Base-by-base conservation (phyloP, 140 eudicot genomes). In the Flaveria floridana region DNA sequence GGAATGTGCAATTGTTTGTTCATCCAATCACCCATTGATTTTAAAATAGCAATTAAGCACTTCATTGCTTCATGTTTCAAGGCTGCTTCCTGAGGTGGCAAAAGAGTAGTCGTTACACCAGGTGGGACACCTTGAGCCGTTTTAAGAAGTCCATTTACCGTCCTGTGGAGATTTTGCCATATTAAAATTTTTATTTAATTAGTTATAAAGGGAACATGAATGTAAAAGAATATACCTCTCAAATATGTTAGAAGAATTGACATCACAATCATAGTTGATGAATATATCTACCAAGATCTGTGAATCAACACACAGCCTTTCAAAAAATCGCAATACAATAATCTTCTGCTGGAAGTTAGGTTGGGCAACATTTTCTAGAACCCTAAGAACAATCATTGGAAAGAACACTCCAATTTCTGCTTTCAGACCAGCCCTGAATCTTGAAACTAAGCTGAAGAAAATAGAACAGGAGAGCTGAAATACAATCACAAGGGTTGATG, bases 381-480 rank as follows among this genome's bases (percentile, higher is more conserved):
- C 99, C 79, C 99, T 86, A n/a, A 93, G 97, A 70, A 93, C 97
- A 44, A 93, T 93, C 99, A 93, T 93, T 18, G 99, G 99, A 71
- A 90, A 93, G 82, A 93, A 93, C 13, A 93, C 99, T 71, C 99
- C 99, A 80, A 93, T 93, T 83, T 93, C 99, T 82, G 99, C 97
- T 84, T 93, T 93, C 78, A 93, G 66, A 53, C 99, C 99, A 73
- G 99, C 99, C 84, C 99, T 91, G 80, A 95, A 95, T 82, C 99
- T 85, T 75, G 99, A 87, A 28, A 95, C 97, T 86, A 95, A 87
- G 75, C 99, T 95, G 72, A 95, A 88, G 84, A 95, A 95, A 68
- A 95, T 95, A 30, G 99, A 95, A 85, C 99, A 95, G 9, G 99
- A 95, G 67, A 95, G 97, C 95, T 95, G 99, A 84, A 95, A 95